Base-by-base conservation (phyloP, 108 stramenopile species). In the Chaetoceros tenuissimus region DNA sequence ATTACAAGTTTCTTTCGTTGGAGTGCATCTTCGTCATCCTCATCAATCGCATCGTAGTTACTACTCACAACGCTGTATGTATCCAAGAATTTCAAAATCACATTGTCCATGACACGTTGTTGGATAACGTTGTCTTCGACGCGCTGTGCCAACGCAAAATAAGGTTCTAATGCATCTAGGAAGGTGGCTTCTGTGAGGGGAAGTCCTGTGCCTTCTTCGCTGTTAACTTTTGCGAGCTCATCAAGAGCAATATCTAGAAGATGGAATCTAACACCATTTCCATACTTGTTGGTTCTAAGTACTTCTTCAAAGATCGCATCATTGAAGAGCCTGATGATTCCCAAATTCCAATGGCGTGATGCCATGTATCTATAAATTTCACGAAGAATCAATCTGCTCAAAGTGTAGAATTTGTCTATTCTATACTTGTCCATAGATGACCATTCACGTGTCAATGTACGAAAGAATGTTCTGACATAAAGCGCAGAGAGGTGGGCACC, bases 391-490 rank as follows among this genome's bases (percentile, higher is more conserved):
- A 79, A 57, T 29, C 95, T 78, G 47, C 90, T 71, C 45, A 88
- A 65, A 21, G 86, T 88, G 67, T 96, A 96, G 49, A 96, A 92
- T 59, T 96, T 96, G 63, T 96, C 90, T 7, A 96, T 71, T 7
- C 95, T 76, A 64, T 96, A 84, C 75, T 93, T 89, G 67, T 96
- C 95, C 66, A 96, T 84, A 50, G 79, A 77, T 3, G 81, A 87
- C 95, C 95, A 96, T 56, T 96, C 95, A 24, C 92, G 72, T 22
- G 69, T 57, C 28, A 96, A 47, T 1, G 90, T 96, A 17, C 71
- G 71, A 51, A 96, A 80, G 69, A 92, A 92, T 20, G 89, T 88
- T 28, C 73, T 57, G 48, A 94, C 64, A 68, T 89, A 92, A 21
- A 94, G 51, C 3, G 79, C 67, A 5, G 80, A 84, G 30, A 94